Evolutionary conservation across 495 filamentous ascomycete species (phyloP).

Genomic region (Opeltia flavorubescens): DNA sequence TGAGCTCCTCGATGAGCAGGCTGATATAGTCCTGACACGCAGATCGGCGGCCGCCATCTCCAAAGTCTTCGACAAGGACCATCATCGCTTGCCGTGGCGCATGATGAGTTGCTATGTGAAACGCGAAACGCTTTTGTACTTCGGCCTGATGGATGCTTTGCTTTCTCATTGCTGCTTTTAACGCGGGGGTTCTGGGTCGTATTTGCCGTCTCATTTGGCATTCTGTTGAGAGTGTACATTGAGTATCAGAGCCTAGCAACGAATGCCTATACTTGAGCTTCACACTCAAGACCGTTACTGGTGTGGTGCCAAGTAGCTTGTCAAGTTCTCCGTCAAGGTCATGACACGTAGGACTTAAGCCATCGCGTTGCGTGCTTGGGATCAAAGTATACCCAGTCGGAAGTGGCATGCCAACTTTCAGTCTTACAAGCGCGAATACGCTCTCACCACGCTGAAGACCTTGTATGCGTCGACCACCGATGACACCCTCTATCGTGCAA

Average conservation of each 20-base stretch:
- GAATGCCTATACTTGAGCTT: conserved; percentile 18
- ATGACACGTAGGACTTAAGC: not conserved
- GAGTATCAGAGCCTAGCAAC: conserved; percentile 10
- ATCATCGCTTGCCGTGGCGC: conserved; percentile 9
- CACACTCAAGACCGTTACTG: conserved; percentile 12
- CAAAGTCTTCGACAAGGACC: conserved; percentile 10
- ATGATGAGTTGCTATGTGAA: conserved; percentile 11
- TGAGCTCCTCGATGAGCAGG: conserved; percentile 12
- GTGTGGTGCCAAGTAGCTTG: conserved; percentile 9
- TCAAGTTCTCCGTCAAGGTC: conserved; percentile 13
- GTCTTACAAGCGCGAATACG: conserved; percentile 5
- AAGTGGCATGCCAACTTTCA: not conserved
- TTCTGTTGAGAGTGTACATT: conserved; percentile 4
- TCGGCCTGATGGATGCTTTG: not conserved
- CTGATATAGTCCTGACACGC: conserved; percentile 11
- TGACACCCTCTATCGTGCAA: conserved; percentile 10
- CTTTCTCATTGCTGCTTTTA: not conserved
- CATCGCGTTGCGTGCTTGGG: not conserved
- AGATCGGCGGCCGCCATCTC: conserved; percentile 7
- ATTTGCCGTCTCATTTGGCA: conserved; percentile 1
- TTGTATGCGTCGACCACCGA: conserved; percentile 4
- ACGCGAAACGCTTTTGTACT: conserved; percentile 13
- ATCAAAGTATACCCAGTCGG: not conserved
- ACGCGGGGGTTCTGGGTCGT: not conserved
- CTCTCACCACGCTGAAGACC: conserved; percentile 11